Evolutionary conservation across 2,329 filamentous ascomycete species (phyloP).

Genomic region (Xylaria sp.): DNA sequence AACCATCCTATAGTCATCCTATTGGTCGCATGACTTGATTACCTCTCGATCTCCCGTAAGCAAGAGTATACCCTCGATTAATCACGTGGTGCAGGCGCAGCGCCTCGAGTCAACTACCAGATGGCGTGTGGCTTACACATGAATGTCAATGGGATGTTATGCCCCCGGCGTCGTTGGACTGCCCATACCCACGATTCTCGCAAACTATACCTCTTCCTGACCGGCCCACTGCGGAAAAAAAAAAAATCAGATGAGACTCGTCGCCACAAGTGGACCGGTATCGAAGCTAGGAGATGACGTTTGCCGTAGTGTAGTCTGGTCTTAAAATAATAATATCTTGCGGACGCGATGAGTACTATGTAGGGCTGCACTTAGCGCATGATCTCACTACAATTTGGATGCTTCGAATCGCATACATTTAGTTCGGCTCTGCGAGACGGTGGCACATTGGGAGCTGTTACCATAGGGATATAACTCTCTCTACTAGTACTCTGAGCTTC

Average conservation of each 20-base stretch:
- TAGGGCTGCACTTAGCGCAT: constrained; percentile 12
- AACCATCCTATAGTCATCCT: constrained; percentile 16
- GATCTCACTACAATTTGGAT: neutral
- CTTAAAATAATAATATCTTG: neutral
- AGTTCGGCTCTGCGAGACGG: constrained; percentile 9
- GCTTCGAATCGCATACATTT: neutral
- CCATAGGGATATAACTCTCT: neutral
- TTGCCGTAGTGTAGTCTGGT: neutral
- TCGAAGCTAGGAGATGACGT: constrained; percentile 19
- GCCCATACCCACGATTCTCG: constrained; percentile 20
- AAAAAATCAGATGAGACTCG: constrained; percentile 17
- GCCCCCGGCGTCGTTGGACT: neutral
- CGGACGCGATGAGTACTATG: constrained; percentile 3
- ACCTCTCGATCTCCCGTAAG: constrained; percentile 21
- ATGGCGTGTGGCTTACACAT: neutral
- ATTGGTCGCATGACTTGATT: constrained; percentile 20
- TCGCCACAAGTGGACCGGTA: constrained; percentile 5
- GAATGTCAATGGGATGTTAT: constrained; percentile 15
- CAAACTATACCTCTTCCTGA: constrained; percentile 25
- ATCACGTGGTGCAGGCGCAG: constrained; percentile 3
- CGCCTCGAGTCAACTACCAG: neutral
- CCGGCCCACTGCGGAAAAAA: constrained; percentile 8
- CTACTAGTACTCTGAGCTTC: neutral
- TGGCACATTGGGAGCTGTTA: neutral
- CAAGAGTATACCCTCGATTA: constrained; percentile 11